Evolutionary conservation across 2,329 filamentous ascomycete genomes (phyloP), one percentile per base, ranked within the genome.

Genomic region (Byssochlamys sp.): DNA sequence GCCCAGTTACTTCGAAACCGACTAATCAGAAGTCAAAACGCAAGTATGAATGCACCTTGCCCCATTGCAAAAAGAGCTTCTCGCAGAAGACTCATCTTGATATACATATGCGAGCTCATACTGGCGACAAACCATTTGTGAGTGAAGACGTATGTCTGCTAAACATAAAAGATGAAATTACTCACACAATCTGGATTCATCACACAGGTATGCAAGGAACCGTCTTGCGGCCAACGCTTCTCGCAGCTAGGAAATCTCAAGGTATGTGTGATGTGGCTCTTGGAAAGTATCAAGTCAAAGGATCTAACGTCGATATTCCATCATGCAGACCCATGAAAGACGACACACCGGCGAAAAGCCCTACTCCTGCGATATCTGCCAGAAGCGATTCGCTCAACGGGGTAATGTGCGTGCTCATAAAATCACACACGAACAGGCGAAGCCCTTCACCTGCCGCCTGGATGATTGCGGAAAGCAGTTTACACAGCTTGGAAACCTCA

Each of bases 191-290:
- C 49, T 51, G 12, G 1, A 51, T 48, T 53, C 11, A 28, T 52
- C 52, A 52, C 55, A 58, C 61, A 83, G 85, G 70, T 80, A 24
- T 95, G 90, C 77, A 85, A 84, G 61, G 81, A 88, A 62, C 81
- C 84, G 2, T 81, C 81, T 4, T 97, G 92, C 71, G 84, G 84
- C 26, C 86, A 90, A 65, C 81, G 84, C 10, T 97, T 97, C 71
- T 94, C 90, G 12, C 92, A 96, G 71, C 80, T 90, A 6, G 92
- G 92, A 10, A 97, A 97, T 68, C 80, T 96, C 53, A 94, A 91
- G 78, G 88, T 90, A 75, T 66, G 78, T 31, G 29, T 19, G 29
- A 31, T 45, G n/a, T 4, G 39, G 7, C 9, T 9, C 31, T 12
- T 6, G 9, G 39, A 45, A 39, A 45, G 14, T 7, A 24, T 24